Conservation (phyloP, 495 filamentous ascomycete genomes). For the Penicillium cosmopolitanum region DNA sequence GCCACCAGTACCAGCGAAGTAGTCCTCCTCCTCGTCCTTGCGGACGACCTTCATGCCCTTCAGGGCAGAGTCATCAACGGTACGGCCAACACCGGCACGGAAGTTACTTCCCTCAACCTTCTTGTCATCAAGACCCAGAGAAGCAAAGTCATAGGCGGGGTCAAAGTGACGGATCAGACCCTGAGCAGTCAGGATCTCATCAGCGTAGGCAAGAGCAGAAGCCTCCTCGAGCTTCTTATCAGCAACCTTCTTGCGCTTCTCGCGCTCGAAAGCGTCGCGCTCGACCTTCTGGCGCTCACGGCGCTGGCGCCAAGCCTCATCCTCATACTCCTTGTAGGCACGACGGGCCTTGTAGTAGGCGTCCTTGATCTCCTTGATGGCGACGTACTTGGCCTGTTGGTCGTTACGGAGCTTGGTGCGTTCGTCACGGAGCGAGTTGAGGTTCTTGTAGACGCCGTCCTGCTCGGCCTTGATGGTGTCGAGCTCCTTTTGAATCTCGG, state of each 20-base stretch:
- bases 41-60: conserved; percentile 77
- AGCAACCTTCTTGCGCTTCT: conserved; percentile 80
- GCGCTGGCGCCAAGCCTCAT: conserved; percentile 69
- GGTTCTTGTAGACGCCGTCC: conserved; percentile 81
- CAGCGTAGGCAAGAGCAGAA: conserved; percentile 81
- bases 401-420: conserved; percentile 77
- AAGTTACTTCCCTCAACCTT: conserved; percentile 71
- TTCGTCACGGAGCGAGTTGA: conserved; percentile 87
- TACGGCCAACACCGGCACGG: conserved; percentile 77
- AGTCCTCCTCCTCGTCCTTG: conserved; percentile 88
- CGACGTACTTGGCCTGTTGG: conserved; percentile 80
- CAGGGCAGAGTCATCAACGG: conserved; percentile 73
- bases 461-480: conserved; percentile 88
- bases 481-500: conserved; percentile 79
- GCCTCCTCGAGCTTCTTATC: conserved; percentile 88
- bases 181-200: conserved; percentile 87
- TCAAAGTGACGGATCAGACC: conserved; percentile 89
- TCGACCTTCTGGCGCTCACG: conserved; percentile 80
- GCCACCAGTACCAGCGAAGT: conserved; percentile 76
- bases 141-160: conserved; percentile 69
- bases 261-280: conserved; percentile 72
- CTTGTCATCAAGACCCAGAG: conserved; percentile 58
- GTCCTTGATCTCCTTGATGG: conserved; percentile 83
- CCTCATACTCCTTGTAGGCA: conserved; percentile 79
- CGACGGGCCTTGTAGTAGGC: conserved; percentile 76